These are phyloP conservation scores for Imleria badia DNA, from an alignment of 768 basidiomycete genomes.

Conservation along the genomic window DNA sequence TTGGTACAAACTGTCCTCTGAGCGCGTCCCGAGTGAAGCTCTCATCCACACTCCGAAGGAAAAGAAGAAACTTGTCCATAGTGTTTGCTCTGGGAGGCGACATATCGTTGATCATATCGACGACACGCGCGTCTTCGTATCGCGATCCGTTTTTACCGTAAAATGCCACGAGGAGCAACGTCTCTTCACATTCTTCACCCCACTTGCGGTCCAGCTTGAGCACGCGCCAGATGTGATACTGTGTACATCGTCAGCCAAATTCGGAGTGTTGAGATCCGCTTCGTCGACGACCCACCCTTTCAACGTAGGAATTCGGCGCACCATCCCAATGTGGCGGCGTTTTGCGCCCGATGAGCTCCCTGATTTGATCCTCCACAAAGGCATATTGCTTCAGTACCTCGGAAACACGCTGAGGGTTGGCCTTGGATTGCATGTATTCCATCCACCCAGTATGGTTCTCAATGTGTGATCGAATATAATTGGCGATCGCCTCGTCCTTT, in stretches of 20 bases:
- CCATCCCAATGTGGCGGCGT: conserved; percentile 43
- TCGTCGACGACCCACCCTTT: conserved; percentile 38
- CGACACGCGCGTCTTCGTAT: conserved; percentile 47
- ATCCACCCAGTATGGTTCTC: conserved; percentile 45
- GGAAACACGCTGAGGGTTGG: conserved; percentile 38
- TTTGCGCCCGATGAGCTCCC: conserved; percentile 42
- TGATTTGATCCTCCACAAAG: conserved; percentile 51
- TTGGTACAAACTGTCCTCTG: neutral
- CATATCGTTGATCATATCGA: conserved; percentile 50
- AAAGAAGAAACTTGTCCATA: conserved; percentile 45
- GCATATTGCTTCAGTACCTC: conserved; percentile 49
- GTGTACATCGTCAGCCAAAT: neutral
- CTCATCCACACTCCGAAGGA: conserved; percentile 50
- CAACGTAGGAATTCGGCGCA: conserved; percentile 38
- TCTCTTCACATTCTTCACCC: conserved; percentile 50
- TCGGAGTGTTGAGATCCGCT: neutral
- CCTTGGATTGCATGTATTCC: conserved; percentile 46
- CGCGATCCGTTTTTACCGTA: conserved; percentile 59
- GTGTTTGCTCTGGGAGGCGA: conserved; percentile 44
- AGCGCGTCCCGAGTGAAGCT: conserved; percentile 33
- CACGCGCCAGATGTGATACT: conserved; percentile 52
- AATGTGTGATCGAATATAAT: conserved; percentile 44
- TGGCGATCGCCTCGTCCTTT: conserved; percentile 41
- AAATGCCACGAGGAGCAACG: conserved; percentile 46
- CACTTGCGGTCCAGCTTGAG: conserved; percentile 45